A percentile compares a stretch with the other conserved stretches of the same genome.
phyloP scores from a whole-genome alignment of 2,329 filamentous ascomycete species.

The Bertia moriformis region DNA sequence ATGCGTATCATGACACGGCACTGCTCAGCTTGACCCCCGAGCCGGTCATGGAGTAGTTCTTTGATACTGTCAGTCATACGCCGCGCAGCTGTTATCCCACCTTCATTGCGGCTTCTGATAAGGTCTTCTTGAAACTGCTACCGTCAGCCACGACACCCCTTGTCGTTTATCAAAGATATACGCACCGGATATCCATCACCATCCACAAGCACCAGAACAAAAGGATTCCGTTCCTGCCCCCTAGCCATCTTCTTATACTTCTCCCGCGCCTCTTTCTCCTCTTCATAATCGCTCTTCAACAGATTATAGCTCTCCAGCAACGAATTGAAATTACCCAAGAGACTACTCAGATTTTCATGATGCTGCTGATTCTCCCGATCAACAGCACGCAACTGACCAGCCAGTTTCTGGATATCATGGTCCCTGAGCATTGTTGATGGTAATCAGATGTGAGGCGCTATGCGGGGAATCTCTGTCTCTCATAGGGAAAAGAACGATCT shows the following conservation, averaged over 20 bases:
- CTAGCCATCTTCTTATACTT: constrained; percentile 36
- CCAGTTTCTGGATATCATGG: not conserved
- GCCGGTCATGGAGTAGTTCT: constrained; percentile 21
- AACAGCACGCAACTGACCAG: not conserved
- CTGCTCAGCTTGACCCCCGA: constrained; percentile 28
- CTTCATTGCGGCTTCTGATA: constrained; percentile 29
- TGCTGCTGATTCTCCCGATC: constrained; percentile 9
- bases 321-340: constrained; percentile 22
- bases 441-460: too few relatives aligned
- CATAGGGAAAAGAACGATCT: too few relatives aligned
- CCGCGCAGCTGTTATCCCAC: constrained; percentile 38
- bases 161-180: not conserved
- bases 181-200: constrained; percentile 39
- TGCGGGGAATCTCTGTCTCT: too few relatives aligned
- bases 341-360: constrained; percentile 12
- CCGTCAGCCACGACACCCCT: constrained; percentile 1
- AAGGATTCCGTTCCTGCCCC: constrained; percentile 34
- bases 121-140: constrained; percentile 31
- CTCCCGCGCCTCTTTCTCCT: constrained; percentile 34
- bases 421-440: not conserved
- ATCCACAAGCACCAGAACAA: constrained; percentile 45
- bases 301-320: constrained; percentile 37
- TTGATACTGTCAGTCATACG: constrained; percentile 34
- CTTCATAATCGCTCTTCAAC: constrained; percentile 40
- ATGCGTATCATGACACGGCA: constrained; percentile 39